phyloP scores from a whole-genome alignment of 2,329 filamentous ascomycete species.

The Leptographium wingfieldii region DNA sequence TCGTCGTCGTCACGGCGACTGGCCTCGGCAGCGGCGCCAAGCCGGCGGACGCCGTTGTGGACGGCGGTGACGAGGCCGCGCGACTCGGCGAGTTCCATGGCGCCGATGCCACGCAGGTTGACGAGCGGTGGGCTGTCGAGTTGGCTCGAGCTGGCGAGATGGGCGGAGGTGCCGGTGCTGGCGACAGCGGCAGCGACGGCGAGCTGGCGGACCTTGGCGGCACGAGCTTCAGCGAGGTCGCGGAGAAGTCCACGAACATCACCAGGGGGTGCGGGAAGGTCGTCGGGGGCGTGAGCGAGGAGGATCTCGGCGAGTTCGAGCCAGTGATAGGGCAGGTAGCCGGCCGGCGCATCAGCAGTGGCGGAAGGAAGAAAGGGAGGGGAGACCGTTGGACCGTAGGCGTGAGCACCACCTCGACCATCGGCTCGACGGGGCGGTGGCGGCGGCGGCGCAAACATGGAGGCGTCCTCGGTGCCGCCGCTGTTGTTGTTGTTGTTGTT shows the following conservation, averaged over 20 bases:
- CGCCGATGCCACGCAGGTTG: constrained; percentile 62
- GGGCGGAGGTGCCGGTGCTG: constrained; percentile 20
- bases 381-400: constrained; percentile 11
- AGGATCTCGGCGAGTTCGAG: constrained; percentile 81
- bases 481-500: not conserved
- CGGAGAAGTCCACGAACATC: constrained; percentile 63
- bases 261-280: constrained; percentile 57
- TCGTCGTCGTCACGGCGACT: constrained; percentile 64
- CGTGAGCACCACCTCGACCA: constrained; percentile 30
- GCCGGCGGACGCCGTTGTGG: constrained; percentile 74
- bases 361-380: constrained; percentile 72
- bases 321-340: constrained; percentile 86
- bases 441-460: constrained; percentile 64
- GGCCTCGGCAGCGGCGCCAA: constrained; percentile 70
- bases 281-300: constrained; percentile 72
- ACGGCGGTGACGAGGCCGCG: constrained; percentile 74
- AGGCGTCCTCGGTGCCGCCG: not conserved
- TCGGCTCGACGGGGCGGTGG: constrained; percentile 45
- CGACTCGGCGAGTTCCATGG: constrained; percentile 84
- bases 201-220: constrained; percentile 74
- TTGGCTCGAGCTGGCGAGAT: constrained; percentile 31
- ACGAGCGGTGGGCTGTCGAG: constrained; percentile 30
- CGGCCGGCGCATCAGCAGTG: constrained; percentile 53
- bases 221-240: constrained; percentile 75
- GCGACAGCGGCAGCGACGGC: constrained; percentile 20